Base-by-base conservation (phyloP, 495 filamentous ascomycete species). In the Aspergillus homomorphus region DNA sequence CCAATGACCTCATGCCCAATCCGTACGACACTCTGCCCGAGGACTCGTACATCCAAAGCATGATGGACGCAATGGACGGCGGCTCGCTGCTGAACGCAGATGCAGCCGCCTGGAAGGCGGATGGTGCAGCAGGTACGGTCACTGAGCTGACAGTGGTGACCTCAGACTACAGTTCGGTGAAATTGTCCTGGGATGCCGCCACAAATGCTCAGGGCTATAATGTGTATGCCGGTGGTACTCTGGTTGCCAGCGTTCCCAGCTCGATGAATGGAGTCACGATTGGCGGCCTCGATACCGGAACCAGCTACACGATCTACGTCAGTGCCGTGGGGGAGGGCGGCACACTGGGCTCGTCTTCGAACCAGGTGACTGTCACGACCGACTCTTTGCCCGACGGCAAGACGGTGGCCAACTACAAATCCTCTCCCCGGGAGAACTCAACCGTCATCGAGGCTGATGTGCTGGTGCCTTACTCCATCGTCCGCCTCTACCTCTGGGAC, bases 141-240 rank as follows among this genome's bases (percentile, higher is more conserved):
- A 21, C 41, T 56, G 57, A 23, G 18, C 43, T 59, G 20, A 51
- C 53, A 16, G 61, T 59, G 14, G 16, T 23, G 3, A 23, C 38
- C 14, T 60, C 57, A 3, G 61, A 63, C 57, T 59, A 63, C 43
- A 57, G 26, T 23, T 63, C 61, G 24, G 57, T 38, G 4, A 63
- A 22, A 10, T 20, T 63, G 6, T 24, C 46, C 49, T 63, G 57
- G 61, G n/a, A 43, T 22, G n/a, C 57, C 2, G 53, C 43, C 61
- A 30, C 52, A 5, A 51, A 63, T 44, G 56, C 53, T 44, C 61
- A 59, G 26, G 61, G 56, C 23, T 59, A 63, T 55, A 16, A 54
- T 38, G 61, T 63, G 2, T 63, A 53, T 23, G 28, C n/a, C 1
- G 45, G 45, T 38, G 45, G 44, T 26, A 45, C 8, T 1, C 4